Base-by-base conservation (phyloP, 352 stramenopile species). In the Aphanomyces euteiches region DNA sequence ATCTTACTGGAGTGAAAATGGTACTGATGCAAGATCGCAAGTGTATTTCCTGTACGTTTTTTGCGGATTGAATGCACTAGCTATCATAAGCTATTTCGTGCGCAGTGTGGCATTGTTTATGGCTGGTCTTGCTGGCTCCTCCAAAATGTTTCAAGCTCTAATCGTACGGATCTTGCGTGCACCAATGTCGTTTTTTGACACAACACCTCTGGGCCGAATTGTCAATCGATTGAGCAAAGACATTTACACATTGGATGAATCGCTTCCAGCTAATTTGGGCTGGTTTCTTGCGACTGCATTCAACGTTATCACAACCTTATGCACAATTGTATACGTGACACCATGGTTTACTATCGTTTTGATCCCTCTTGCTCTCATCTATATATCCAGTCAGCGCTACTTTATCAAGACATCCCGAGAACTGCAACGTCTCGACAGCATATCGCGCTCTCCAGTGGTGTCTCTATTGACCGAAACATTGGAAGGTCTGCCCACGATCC, bases 101-200 rank as follows among this genome's bases (percentile, higher is more conserved):
- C 38, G 12, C 7, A 47, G 13, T 17, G 7, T 47, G 34, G 21
- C 56, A 37, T 15, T 85, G 87, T 4, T 92, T 95, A 77, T 80
- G 77, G 10, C 97, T 39, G 60, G 58, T 13, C 65, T 79, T 21
- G 17, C 41, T 3, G 77, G 74, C 2, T 54, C 69, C 10, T 47
- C 12, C 10, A 17, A 17, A 7, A 50, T 83, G 5, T 77, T 80
- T 47, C 58, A 77, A 15, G 10, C 47, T 6, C 28, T 85, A 48
- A 17, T 85, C 3, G 6, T 45, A 5, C n/a, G 72, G 19, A 69
- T 96, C 8, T 63, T 95, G 17, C 68, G 80, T 43, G 82, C 85
- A 19, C 85, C 88, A 4, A 91, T 96, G 78, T 79, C 78, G 12
- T 95, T 77, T 97, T 97, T 74, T 21, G 92, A 98, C 67, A 89